Conservation (phyloP, 164 flowering plant species). For the Umbilicus rupestris region DNA sequence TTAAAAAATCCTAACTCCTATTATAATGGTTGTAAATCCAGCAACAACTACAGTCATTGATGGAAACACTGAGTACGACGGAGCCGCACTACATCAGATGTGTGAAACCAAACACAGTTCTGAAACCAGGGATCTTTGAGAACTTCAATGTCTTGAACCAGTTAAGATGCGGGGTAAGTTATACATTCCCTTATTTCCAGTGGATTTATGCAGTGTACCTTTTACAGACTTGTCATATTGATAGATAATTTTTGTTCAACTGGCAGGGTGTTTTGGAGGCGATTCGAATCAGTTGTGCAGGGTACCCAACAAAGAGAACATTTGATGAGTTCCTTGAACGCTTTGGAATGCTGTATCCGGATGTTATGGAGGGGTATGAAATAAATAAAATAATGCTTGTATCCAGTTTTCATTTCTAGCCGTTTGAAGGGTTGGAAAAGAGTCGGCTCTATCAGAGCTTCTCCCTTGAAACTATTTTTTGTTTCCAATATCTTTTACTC, state of each 20-base stretch:
- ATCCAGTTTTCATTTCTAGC: not conserved
- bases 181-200: not conserved
- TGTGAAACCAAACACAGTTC: constrained; percentile 93
- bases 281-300: constrained; percentile 97
- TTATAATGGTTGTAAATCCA: constrained; percentile 23
- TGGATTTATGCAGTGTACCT: not conserved
- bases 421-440: constrained; percentile 22
- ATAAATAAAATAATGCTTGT: not conserved
- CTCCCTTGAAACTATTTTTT: not conserved
- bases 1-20: not conserved
- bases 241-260: not conserved
- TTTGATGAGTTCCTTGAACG: constrained; percentile 92
- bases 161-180: constrained; percentile 96
- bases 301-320: constrained; percentile 93
- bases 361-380: constrained; percentile 60
- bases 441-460: constrained; percentile 22
- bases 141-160: constrained; percentile 81
- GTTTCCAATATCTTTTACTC: not conserved
- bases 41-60: constrained; percentile 95
- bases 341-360: constrained; percentile 94
- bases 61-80: constrained; percentile 90
- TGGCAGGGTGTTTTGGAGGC: constrained; percentile 97
- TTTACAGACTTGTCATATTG: not conserved
- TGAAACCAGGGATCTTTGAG: constrained; percentile 95
- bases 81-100: constrained; percentile 99